These are phyloP conservation scores for Aegilops tauschii DNA, from an alignment of 176 grass and related monocot genomes.

Conservation along the genomic window DNA sequence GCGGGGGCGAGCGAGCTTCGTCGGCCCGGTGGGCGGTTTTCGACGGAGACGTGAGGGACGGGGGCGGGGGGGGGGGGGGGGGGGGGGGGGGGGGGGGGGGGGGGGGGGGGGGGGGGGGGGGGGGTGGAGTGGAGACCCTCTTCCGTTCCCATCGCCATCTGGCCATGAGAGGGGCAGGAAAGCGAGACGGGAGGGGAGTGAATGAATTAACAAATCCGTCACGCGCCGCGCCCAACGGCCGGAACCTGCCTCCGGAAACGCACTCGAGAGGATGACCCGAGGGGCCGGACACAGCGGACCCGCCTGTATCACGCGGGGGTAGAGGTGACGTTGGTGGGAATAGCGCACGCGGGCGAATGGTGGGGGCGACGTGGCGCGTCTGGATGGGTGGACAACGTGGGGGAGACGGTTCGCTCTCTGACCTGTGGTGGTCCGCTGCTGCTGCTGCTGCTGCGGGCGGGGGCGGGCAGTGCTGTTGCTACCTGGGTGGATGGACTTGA, in stretches of 20 bases:
- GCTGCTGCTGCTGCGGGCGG: too few relatives aligned
- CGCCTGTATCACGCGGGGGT: accelerated
- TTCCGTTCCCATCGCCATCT: not conserved
- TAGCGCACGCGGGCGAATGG: too few relatives aligned
- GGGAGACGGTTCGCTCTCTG: not conserved
- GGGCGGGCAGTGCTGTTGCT: not conserved
- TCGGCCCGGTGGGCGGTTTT: not conserved
- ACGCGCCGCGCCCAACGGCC: not conserved
- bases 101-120: not conserved
- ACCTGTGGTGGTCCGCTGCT: not conserved
- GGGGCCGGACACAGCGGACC: accelerated
- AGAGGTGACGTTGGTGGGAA: not conserved
- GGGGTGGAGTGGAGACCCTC: not conserved
- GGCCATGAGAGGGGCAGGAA: conserved; percentile 21
- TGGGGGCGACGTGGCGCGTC: conserved; percentile 18
- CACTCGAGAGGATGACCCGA: not conserved
- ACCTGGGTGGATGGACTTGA: not conserved
- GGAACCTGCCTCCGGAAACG: not conserved
- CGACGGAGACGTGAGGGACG: not conserved
- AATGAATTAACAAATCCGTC: not conserved
- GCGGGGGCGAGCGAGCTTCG: not conserved
- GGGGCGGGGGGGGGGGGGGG: not conserved
- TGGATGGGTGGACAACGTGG: not conserved
- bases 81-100: not conserved
- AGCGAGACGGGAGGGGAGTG: not conserved